Evolutionary conservation across 257 asterid genomes (phyloP), one percentile per base, ranked within the genome.

Genomic region (Penstemon eatonii): DNA sequence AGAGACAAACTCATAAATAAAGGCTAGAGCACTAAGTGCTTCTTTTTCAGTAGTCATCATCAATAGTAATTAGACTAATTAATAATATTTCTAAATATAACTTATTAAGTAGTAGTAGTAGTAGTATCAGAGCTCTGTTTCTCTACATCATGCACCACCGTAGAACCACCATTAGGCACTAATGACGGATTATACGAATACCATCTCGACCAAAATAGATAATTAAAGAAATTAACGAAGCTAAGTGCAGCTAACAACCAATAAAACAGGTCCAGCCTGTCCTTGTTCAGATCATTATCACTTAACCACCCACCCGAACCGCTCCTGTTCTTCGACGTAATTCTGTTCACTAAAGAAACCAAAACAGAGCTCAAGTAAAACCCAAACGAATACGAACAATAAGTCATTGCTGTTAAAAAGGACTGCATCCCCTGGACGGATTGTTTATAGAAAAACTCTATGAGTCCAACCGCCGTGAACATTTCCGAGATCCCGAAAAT

Each of bases 381-480:
- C 3, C 96, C 96, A 46, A 84, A 86, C 0, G 93, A 84, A 11
- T 86, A 86, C 0, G 93, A 83, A 55, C 88, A 89, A 67, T 86
- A 89, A 1, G 91, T 84, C 91, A 86, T 80, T 51, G 94, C 94
- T 0, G 93, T 89, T 12, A 84, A 73, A 70, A 89, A 86, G 0
- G 94, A 88, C 8, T 81, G 93, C 93, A 86, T 86, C 67, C 96
- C 96, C 41, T 82, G 78, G 15, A 74, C 18, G 0, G 91, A 84
- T 7, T 89, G 91, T 7, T 80, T 84, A 68, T 89, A 89, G 75
- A 89, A 89, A 71, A 84, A 86, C 37, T 89, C 96, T 2, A 86
- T 81, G 2, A 89, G 73, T 9, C 96, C 96, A 53, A 89, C 96
- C 0, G 91, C 93, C 0, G 96, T 89, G 76, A 86, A 86, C 93